Evolutionary conservation across 495 filamentous ascomycete species (phyloP), one percentile per base, ranked within the genome.

Genomic region (Penicillium waksmanii): DNA sequence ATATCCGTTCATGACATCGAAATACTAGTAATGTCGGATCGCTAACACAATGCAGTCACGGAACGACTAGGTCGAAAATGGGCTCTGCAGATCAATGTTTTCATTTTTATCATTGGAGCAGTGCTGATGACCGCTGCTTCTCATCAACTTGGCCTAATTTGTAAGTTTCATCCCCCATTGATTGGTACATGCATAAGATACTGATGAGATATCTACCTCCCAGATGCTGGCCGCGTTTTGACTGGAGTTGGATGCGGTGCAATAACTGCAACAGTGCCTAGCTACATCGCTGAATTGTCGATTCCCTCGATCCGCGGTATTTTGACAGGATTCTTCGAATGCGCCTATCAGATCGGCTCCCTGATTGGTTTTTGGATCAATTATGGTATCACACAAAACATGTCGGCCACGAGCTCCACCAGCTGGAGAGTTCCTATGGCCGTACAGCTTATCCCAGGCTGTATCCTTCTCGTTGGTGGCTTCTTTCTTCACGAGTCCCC

Each of bases 221-320:
- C 82, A 62, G 73, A 83, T 85, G 76, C 77, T 48, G 88, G 88
- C 18, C 82, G 88, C 58, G 79, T 87, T 47, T 77, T 90, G 15
- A 78, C 81, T 55, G 88, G 88, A 52, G 61, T 91, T 48, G 85
- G 82, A 59, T 81, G 89, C 59, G 88, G 88, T 62, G 89, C 89
- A 60, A 82, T 83, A 23, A 88, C 86, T 5, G 77, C 86, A 12
- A 73, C 86, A 51, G 86, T 89, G 15, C 88, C 88, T 1, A 82
- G 89, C 43, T 91, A 91, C 66, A 85, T 87, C 61, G 78, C 87
- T 51, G 88, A 91, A 69, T 83, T 91, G 49, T 85, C 88, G 0
- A 86, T 84, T 17, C 86, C 87, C 65, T 84, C 87, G 60, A 88
- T 88, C 57, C 83, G 88, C 43, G 88, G 88, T 25, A 80, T 87